phyloP scores from a whole-genome alignment of 345 rosid genomes.

The Erodium maritimum region DNA sequence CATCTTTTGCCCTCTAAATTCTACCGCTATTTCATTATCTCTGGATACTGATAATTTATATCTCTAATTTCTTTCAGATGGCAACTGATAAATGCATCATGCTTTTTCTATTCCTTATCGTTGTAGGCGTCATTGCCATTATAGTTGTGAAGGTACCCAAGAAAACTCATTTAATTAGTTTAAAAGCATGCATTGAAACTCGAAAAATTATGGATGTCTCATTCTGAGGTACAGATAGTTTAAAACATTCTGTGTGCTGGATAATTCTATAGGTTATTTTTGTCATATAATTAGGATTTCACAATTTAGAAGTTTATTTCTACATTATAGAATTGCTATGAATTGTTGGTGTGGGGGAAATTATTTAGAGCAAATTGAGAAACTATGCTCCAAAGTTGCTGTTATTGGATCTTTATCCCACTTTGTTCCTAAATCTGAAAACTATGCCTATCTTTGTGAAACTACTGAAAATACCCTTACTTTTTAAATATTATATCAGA shows the following conservation, averaged over 20 bases:
- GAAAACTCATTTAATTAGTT: constrained; percentile 1
- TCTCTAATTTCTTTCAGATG: constrained; percentile 40
- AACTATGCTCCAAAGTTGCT: too few species aligned
- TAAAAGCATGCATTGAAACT: neutral
- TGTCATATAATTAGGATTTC: neutral
- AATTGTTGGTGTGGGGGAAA: neutral
- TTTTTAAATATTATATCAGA: too few species aligned
- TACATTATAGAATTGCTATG: neutral
- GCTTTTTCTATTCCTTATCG: constrained; percentile 81
- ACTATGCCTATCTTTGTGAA: too few species aligned
- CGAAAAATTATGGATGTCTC: too few species aligned
- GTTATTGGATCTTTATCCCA: too few species aligned
- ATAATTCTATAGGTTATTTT: neutral
- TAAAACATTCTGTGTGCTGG: neutral
- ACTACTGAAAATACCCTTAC: too few species aligned
- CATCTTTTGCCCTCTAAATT: constrained; percentile 6
- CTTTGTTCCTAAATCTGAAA: too few species aligned
- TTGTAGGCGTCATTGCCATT: constrained; percentile 86
- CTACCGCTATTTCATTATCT: neutral
- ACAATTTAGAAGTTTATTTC: neutral
- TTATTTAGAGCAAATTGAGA: too few species aligned
- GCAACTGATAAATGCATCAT: constrained; percentile 98
- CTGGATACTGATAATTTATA: constrained; percentile 4
- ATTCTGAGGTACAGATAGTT: too few species aligned
- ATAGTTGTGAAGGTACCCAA: constrained; percentile 80